Conservation (phyloP, 2,329 filamentous ascomycete genomes). For the Davidsoniella neocaledoniae region DNA sequence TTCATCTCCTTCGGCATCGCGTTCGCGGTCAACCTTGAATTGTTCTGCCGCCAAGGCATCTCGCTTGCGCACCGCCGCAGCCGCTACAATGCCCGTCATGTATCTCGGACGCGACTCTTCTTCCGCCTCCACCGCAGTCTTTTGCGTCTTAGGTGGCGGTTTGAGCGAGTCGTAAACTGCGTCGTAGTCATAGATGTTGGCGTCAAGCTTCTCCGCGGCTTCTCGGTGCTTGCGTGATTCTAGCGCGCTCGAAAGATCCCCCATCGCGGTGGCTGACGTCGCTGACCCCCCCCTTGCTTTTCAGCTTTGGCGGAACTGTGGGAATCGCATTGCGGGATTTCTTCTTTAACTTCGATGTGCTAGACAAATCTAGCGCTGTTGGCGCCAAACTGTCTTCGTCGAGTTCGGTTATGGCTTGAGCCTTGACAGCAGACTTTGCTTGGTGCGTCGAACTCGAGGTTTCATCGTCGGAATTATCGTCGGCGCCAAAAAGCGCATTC, state of each 20-base stretch:
- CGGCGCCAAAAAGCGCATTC: conserved; percentile 42
- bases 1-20: conserved; percentile 65
- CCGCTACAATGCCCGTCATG: conserved; percentile 56
- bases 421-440: conserved; percentile 24
- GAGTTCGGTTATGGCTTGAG: conserved; percentile 44
- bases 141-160: conserved; percentile 43
- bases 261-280: conserved; percentile 29
- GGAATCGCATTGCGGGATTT: conserved; percentile 15
- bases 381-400: conserved; percentile 21
- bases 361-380: conserved; percentile 10
- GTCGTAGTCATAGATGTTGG: conserved; percentile 75
- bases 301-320: conserved; percentile 14
- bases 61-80: conserved; percentile 60
- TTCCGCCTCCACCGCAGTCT: conserved; percentile 34
- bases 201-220: conserved; percentile 49
- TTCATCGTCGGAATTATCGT: conserved; percentile 40
- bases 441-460: conserved; percentile 21
- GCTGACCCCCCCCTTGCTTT: conserved; percentile 19
- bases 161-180: conserved; percentile 64
- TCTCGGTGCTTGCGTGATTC: conserved; percentile 46
- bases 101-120: conserved; percentile 55
- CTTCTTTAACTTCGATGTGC: conserved; percentile 16
- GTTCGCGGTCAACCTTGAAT: conserved; percentile 60
- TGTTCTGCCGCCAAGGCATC: conserved; percentile 66
- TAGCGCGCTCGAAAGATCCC: conserved; percentile 49